A percentile compares a stretch with the other conserved stretches of the same genome.
Evolutionary conservation across 179 eudicot species (phyloP).

Genomic region (Beta corolliflora): DNA sequence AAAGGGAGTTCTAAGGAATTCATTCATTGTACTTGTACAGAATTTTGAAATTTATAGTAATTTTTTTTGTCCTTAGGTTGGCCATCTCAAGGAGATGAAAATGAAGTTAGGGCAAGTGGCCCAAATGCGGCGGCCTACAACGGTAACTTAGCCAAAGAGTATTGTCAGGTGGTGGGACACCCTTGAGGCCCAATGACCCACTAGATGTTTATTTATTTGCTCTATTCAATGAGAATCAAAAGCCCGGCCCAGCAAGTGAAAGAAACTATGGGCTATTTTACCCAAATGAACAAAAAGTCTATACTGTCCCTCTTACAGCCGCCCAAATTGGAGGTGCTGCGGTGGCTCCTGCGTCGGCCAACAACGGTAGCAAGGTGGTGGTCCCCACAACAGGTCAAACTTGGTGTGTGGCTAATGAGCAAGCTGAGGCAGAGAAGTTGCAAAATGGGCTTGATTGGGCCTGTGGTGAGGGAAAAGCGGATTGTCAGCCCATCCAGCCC

Average conservation of each 20-base stretch:
- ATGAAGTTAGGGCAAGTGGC: slow-evolving; percentile 54
- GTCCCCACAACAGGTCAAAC: slow-evolving; percentile 43
- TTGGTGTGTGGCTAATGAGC: slow-evolving; percentile 90
- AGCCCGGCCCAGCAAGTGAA: slow-evolving; percentile 81
- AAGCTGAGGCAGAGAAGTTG: slow-evolving; percentile 48
- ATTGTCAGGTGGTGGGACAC: slow-evolving; percentile 68
- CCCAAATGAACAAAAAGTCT: slow-evolving; percentile 65
- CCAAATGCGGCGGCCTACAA: slow-evolving; percentile 76
- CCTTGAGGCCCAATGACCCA: slow-evolving; percentile 58
- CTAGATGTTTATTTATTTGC: slow-evolving; percentile 70
- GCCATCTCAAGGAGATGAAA: slow-evolving; percentile 76
- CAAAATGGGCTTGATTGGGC: slow-evolving; percentile 80
- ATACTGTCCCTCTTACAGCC: slow-evolving; percentile 49
- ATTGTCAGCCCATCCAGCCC: slow-evolving; percentile 78
- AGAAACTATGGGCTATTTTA: slow-evolving; percentile 81
- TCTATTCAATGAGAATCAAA: slow-evolving; percentile 72
- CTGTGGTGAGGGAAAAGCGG: slow-evolving; percentile 92
- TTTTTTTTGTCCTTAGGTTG: slow-evolving; percentile 35
- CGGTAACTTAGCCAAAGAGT: slow-evolving; percentile 71
- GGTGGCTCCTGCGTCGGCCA: slow-evolving; percentile 24
- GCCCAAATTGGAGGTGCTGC: slow-evolving; percentile 11
- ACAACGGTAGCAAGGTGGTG: slow-evolving; percentile 31
- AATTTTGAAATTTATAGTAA: neutral
- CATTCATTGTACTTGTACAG: too few species aligned
- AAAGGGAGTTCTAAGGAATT: too few species aligned